Conservation (phyloP, 805 yeast genomes). For the Priceomyces fermenticarens region DNA sequence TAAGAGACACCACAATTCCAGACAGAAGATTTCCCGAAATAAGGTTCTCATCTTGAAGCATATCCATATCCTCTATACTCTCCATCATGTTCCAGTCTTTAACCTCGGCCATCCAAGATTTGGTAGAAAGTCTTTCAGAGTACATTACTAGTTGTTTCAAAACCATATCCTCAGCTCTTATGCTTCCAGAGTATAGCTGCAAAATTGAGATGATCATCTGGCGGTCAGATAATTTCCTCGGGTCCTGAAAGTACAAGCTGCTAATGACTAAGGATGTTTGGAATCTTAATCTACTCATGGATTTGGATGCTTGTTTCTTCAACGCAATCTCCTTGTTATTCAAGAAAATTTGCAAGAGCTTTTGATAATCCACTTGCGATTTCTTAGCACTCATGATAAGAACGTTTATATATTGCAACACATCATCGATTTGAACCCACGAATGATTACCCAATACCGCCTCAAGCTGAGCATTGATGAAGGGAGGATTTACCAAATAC, state of each 20-base stretch:
- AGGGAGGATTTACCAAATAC: constrained; percentile 35
- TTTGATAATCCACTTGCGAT: constrained; percentile 34
- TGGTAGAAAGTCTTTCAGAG: constrained; percentile 52
- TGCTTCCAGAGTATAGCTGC: constrained; percentile 60
- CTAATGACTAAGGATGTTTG: constrained; percentile 46
- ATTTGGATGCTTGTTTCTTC: constrained; percentile 16
- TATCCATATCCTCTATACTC: constrained; percentile 36
- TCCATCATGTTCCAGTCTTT: constrained; percentile 63
- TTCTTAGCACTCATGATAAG: constrained; percentile 33
- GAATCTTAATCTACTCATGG: constrained; percentile 28
- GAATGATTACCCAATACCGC: constrained; percentile 44
- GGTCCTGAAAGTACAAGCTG: constrained; percentile 48
- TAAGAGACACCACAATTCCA: constrained; percentile 50
- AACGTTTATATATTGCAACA: constrained; percentile 46
- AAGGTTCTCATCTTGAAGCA: constrained; percentile 47
- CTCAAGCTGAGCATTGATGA: constrained; percentile 64
- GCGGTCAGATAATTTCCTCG: constrained; percentile 42
- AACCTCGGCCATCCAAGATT: constrained; percentile 66
- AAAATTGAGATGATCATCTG: constrained; percentile 47
- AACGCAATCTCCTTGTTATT: constrained; percentile 47
- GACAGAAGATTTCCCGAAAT: constrained; percentile 42
- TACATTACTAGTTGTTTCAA: constrained; percentile 52
- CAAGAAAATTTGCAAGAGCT: constrained; percentile 60
- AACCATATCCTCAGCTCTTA: constrained; percentile 57
- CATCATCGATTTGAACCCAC: constrained; percentile 43